phyloP scores from a whole-genome alignment of 331 rosid genomes.

The Quercus lobata region DNA sequence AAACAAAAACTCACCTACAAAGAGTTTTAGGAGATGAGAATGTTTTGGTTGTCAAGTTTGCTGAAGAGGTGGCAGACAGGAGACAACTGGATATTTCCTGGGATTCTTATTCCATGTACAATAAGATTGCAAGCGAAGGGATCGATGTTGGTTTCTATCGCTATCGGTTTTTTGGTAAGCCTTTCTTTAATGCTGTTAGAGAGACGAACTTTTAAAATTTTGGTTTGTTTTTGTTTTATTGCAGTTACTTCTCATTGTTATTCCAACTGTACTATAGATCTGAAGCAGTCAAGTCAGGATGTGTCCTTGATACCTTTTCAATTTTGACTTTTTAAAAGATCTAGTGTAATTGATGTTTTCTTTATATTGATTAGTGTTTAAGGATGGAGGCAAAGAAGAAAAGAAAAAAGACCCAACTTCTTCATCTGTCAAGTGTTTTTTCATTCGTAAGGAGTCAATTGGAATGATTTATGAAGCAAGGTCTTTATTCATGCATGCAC shows the following conservation, averaged over 20 bases:
- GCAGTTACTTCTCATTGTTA: background rate
- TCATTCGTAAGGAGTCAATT: constrained; percentile 50
- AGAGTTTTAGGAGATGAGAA: constrained; percentile 74
- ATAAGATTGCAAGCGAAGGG: constrained; percentile 61
- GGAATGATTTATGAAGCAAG: constrained; percentile 51
- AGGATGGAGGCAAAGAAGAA: constrained; percentile 78
- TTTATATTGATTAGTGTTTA: constrained; percentile 53
- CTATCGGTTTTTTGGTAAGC: constrained; percentile 68
- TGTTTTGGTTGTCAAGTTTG: constrained; percentile 60
- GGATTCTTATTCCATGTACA: constrained; percentile 24
- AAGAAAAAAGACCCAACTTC: constrained; percentile 54
- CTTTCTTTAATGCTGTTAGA: background rate
- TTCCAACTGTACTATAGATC: background rate
- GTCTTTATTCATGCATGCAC: constrained; percentile 69
- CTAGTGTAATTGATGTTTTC: background rate
- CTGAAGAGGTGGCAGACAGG: constrained; percentile 15
- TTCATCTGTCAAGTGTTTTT: constrained; percentile 69
- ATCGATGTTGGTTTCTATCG: constrained; percentile 58
- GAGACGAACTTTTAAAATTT: background rate
- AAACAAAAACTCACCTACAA: constrained; percentile 52
- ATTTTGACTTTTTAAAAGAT: constrained; percentile 11
- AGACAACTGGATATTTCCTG: background rate
- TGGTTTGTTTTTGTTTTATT: background rate
- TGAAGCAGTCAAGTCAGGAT: background rate
- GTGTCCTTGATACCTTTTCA: background rate